Evolutionary conservation across 1,139 yeast species (phyloP), one percentile per base, ranked within the genome.

Genomic region (Torulaspora globosa): DNA sequence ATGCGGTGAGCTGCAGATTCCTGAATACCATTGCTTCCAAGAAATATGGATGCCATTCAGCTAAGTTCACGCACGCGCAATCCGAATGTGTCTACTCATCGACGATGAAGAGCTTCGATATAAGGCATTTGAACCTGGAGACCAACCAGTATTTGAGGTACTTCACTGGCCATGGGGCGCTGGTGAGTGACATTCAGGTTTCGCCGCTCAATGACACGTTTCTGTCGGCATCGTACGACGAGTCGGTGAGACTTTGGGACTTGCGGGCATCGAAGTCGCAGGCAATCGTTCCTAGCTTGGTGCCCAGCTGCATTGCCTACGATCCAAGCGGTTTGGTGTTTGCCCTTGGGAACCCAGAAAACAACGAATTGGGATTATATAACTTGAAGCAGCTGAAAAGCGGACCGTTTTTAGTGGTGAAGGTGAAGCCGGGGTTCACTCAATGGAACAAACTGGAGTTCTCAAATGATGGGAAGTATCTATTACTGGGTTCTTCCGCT

Each of bases 1-100:
- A 90, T 66, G 75, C 82, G 23, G 75, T 79, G 40, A 48, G 62
- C 2, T 97, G 97, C 1, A 72, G 76, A 28, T 84, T 80, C 53
- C 55, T 70, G 41, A 81, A 79, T 53, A 80, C 88, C 5, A 75
- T 87, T 5, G 84, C 80, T 53, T 83, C 95, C 19, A 92, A 88
- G 67, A 92, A 92, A 62, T 92, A 92, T 58, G 98, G 99, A 0
- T 88, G 90, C 47, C 89, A 87, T 60, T 68, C 87, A 35, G 97
- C 96, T 1, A 73, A 81, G 40, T 92, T 92, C 65, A 82, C 96
- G 0, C 96, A 88, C 59, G 75, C 77, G 38, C 83, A 80, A 36
- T 74, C 80, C 47, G 80, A 84, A 55, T 83, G 94, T 58, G 71
- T 92, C 3, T 88, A 86, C 61, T 90, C 95, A 1, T 84, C 96